Percentiles rank a stretch among this genome's conserved stretches.
Conservation (phyloP, 345 rosid genomes). For the Salix arbutifolia region DNA sequence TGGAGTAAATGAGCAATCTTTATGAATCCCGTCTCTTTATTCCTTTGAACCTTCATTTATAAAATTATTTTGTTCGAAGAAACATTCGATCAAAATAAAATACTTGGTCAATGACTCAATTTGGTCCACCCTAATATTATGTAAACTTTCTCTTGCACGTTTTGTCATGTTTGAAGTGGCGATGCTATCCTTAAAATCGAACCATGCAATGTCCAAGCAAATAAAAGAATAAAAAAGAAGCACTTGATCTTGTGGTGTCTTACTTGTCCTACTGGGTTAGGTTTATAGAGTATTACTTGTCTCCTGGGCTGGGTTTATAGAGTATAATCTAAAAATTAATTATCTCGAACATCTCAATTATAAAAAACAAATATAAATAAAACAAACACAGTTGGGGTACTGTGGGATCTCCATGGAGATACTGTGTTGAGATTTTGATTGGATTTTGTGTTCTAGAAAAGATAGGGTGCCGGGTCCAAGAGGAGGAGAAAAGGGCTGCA, state of each 20-base stretch:
- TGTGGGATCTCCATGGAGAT: no score
- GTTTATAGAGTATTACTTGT: no score
- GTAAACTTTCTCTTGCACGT: neutral
- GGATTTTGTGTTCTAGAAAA: neutral
- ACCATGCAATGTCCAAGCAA: neutral
- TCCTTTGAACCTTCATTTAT: neutral
- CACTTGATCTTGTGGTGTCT: no score
- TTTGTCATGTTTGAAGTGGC: neutral
- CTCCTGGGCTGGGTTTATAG: no score
- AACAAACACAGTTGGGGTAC: neutral
- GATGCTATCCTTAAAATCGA: neutral
- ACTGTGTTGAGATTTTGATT: no score
- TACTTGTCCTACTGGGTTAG: no score
- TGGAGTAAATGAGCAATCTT: slow-evolving; percentile 1
- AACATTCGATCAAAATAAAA: neutral
- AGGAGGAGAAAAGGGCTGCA: neutral
- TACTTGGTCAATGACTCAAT: neutral
- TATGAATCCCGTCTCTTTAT: neutral
- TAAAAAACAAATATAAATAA: no score
- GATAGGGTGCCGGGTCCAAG: neutral
- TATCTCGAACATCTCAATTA: no score
- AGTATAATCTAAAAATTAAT: no score
- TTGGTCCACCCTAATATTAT: no score
- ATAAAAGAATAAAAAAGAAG: neutral
- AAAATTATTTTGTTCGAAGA: neutral